These are phyloP conservation scores for Cytospora mali DNA, from an alignment of 2,329 filamentous ascomycete species.

Conservation along the genomic window DNA sequence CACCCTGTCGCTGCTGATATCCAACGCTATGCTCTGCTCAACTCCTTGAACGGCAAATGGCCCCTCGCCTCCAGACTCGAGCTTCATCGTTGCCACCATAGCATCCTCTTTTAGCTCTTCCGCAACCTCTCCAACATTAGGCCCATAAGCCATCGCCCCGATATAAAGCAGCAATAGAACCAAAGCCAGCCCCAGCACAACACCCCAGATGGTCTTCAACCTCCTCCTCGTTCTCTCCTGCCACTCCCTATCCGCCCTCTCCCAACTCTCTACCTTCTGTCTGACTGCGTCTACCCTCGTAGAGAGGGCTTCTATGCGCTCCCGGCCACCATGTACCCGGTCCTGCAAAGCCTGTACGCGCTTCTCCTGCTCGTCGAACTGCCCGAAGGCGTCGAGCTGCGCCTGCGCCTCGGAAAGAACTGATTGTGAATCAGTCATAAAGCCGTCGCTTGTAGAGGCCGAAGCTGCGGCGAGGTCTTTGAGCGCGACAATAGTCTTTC, in stretches of 20 bases:
- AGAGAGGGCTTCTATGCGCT: conserved; percentile 62
- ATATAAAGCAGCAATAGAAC: conserved; percentile 49
- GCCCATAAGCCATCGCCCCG: conserved; percentile 25
- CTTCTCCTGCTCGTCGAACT: conserved; percentile 66
- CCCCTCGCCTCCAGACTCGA: conserved; percentile 13
- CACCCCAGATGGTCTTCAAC: conserved; percentile 65
- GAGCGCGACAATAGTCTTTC: conserved; percentile 64
- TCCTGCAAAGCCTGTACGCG: conserved; percentile 64
- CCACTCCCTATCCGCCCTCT: conserved; percentile 67
- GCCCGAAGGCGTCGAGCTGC: conserved; percentile 62
- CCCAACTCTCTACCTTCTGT: conserved; percentile 67
- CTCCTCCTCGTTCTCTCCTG: conserved; percentile 67
- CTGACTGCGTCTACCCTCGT: conserved; percentile 66
- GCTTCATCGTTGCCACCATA: conserved; percentile 19
- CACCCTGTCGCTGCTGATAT: conserved; percentile 30
- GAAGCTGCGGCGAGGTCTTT: conserved; percentile 68
- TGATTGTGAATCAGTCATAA: conserved; percentile 60
- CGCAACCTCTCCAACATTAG: conserved; percentile 21
- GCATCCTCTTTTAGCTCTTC: conserved; percentile 20
- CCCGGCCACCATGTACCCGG: conserved; percentile 62
- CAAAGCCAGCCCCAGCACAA: conserved; percentile 53
- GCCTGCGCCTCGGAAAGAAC: conserved; percentile 61
- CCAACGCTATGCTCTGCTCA: conserved; percentile 36
- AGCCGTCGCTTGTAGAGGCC: conserved; percentile 58
- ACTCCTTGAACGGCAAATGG: conserved; percentile 21